phyloP scores from a whole-genome alignment of 139 green algal species.

The Diplosphaera chodatii region DNA sequence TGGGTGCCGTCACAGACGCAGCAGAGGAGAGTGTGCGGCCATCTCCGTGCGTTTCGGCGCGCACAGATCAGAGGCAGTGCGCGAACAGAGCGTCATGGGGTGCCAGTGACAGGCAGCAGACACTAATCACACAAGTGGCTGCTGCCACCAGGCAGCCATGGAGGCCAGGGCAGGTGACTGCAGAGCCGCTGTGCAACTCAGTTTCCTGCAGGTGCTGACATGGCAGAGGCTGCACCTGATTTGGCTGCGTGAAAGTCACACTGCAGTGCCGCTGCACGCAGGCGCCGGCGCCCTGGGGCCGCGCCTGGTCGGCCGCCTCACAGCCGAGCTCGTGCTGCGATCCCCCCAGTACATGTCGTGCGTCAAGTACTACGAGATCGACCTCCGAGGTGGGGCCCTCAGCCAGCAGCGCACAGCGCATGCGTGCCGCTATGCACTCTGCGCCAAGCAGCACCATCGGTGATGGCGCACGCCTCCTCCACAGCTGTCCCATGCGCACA shows the following conservation, averaged over 20 bases:
- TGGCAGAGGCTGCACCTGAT: too few relatives aligned
- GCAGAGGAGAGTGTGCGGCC: too few relatives aligned
- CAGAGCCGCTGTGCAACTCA: too few relatives aligned
- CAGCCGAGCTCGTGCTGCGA: constrained; percentile 78
- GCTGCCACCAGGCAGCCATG: constrained; percentile 9
- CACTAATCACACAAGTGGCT: neutral
- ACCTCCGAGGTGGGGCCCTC: constrained; percentile 72
- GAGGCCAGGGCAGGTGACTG: constrained; percentile 7
- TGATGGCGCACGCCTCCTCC: too few relatives aligned
- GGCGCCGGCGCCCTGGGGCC: constrained; percentile 36
- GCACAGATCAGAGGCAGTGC: too few relatives aligned
- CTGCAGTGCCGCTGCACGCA: neutral
- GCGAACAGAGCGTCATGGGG: neutral
- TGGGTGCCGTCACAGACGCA: too few relatives aligned
- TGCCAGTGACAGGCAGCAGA: neutral
- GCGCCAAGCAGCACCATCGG: too few relatives aligned
- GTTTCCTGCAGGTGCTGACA: too few relatives aligned
- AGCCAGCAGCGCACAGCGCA: neutral
- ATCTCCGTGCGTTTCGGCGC: neutral
- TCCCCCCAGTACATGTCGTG: constrained; percentile 87
- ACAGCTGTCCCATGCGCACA: too few relatives aligned
- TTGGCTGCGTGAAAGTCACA: too few relatives aligned
- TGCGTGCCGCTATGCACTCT: neutral
- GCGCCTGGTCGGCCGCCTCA: constrained; percentile 68
- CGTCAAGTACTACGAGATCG: constrained; percentile 80